Conservation (phyloP, 2,329 filamentous ascomycete species). For the Scedosporium apiospermum region DNA sequence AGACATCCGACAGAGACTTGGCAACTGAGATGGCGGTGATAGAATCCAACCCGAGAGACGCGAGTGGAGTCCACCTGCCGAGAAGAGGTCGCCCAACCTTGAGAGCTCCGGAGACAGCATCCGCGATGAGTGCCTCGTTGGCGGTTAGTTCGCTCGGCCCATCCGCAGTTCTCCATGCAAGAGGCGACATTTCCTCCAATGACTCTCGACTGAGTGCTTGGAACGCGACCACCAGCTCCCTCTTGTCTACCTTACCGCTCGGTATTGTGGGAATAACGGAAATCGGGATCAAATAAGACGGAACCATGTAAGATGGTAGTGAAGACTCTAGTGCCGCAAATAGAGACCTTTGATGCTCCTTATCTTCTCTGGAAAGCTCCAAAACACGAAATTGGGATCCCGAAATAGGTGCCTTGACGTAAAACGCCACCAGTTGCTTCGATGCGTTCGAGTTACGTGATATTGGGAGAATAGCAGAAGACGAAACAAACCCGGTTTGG, state of each 20-base stretch:
- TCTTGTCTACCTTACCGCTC: conserved; percentile 65
- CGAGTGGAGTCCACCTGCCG: conserved; percentile 60
- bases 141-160: conserved; percentile 36
- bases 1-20: conserved; percentile 37
- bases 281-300: conserved; percentile 63
- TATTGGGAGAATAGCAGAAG: conserved; percentile 56
- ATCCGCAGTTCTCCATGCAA: conserved; percentile 17
- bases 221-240: conserved; percentile 39
- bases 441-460: conserved; percentile 24
- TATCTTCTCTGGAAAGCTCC: conserved; percentile 9
- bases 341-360: conserved; percentile 23
- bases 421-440: conserved; percentile 59
- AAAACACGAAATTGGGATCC: conserved; percentile 24
- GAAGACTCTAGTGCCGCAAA: conserved; percentile 43
- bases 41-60: conserved; percentile 73
- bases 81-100: conserved; percentile 36
- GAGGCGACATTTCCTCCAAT: conserved; percentile 27
- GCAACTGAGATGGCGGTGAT: conserved; percentile 68
- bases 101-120: conserved; percentile 42
- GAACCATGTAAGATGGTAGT: conserved; percentile 72
- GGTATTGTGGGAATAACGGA: conserved; percentile 59
- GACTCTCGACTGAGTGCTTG: conserved; percentile 30
- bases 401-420: conserved; percentile 30
- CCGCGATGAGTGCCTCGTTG: conserved; percentile 46
- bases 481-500: conserved; percentile 37